Percentiles rank a stretch among this genome's conserved stretches.
Conservation (phyloP, 2,329 filamentous ascomycete genomes). For the Hypoxylon sp. region DNA sequence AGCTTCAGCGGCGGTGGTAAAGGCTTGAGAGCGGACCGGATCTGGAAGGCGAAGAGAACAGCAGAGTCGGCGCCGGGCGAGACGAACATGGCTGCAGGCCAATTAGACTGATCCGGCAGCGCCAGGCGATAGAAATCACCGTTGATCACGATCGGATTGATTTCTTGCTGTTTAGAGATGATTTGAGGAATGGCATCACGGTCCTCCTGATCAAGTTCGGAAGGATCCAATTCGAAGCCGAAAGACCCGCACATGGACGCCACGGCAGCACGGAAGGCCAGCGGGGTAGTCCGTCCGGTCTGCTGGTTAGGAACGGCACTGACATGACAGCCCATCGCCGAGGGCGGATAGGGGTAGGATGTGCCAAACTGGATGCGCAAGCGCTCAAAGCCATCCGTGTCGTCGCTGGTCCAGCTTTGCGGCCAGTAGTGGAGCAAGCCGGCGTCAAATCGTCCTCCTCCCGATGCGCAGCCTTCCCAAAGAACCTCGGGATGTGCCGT, state of each 20-base stretch:
- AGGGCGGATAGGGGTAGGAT: constrained; percentile 67
- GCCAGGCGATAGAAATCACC: constrained; percentile 68
- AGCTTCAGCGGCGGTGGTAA: constrained; percentile 60
- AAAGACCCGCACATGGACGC: constrained; percentile 75
- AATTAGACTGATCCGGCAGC: constrained; percentile 66
- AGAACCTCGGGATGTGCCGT: constrained; percentile 66
- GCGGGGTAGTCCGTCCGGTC: constrained; percentile 62
- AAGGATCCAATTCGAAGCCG: constrained; percentile 69
- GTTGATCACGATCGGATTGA: constrained; percentile 66
- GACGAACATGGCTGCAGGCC: constrained; percentile 68
- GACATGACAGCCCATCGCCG: constrained; percentile 71
- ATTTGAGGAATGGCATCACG: constrained; percentile 60
- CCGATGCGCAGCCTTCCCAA: constrained; percentile 72
- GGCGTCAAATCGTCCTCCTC: constrained; percentile 70
- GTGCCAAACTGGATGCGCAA: constrained; percentile 71
- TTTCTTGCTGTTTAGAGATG: constrained; percentile 60
- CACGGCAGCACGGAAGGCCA: constrained; percentile 69
- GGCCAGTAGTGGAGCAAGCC: constrained; percentile 71
- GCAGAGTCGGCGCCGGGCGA: constrained; percentile 58
- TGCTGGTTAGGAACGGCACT: constrained; percentile 67
- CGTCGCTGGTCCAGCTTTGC: constrained; percentile 71
- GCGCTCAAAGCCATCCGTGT: constrained; percentile 69
- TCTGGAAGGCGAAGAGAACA: constrained; percentile 68
- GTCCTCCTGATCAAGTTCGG: constrained; percentile 59
- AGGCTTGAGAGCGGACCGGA: constrained; percentile 61